phyloP scores from a whole-genome alignment of 148 eudicot genomes.

The Arctostaphylos glauca region DNA sequence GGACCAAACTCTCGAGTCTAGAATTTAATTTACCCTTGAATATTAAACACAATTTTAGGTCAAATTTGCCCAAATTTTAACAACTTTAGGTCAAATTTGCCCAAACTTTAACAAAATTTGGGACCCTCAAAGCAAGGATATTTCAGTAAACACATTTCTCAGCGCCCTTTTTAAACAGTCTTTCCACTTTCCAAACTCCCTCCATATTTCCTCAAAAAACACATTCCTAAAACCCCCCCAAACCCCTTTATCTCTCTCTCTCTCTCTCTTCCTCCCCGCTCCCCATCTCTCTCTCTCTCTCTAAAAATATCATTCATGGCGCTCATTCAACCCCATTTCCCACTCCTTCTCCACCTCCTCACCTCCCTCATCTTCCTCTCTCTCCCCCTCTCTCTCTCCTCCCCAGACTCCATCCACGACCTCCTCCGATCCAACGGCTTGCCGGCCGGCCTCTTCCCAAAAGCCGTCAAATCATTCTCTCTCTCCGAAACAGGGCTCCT shows the following conservation, averaged over 20 bases:
- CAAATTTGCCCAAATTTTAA: not conserved
- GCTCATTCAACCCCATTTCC: slow-evolving; percentile 1
- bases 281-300: slow-evolving; percentile 15
- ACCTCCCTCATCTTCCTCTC: not conserved
- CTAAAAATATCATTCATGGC: slow-evolving; percentile 26
- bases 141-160: not conserved
- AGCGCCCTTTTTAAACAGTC: slow-evolving; percentile 24
- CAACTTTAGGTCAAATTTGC: not conserved
- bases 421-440: slow-evolving; percentile 60
- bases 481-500: slow-evolving; percentile 43
- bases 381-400: slow-evolving; percentile 12
- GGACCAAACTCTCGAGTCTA: too few relatives aligned
- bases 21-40: too few relatives aligned
- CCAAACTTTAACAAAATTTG: slow-evolving; percentile 1
- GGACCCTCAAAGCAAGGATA: not conserved
- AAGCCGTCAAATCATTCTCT: slow-evolving; percentile 59
- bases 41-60: too few relatives aligned
- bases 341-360: slow-evolving; percentile 1
- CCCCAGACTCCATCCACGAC: slow-evolving; percentile 49
- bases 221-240: slow-evolving; percentile 14
- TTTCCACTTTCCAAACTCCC: slow-evolving; percentile 30
- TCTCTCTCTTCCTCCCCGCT: slow-evolving; percentile 17
- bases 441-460: slow-evolving; percentile 67
- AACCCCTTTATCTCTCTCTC: slow-evolving; percentile 14
- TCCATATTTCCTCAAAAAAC: slow-evolving; percentile 20